Percentiles rank a stretch among this genome's conserved stretches.
Conservation (phyloP, 2,329 filamentous ascomycete species). For the Phialocephala subalpina region DNA sequence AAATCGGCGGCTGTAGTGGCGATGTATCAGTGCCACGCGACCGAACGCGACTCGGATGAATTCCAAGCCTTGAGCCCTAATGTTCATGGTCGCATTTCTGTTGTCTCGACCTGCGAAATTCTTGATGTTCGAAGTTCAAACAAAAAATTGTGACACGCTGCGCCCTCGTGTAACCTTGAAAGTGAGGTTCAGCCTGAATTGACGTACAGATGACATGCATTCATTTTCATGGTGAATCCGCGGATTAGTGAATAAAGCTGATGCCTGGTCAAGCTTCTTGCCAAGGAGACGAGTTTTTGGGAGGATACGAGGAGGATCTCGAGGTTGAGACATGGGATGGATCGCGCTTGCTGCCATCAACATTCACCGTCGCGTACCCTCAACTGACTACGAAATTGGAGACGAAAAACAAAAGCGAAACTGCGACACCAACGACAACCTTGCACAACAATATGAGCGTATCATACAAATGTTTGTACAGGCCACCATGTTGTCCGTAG, state of each 20-base stretch:
- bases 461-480: too few species aligned
- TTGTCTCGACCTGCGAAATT: background rate
- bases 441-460: background rate
- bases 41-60: background rate
- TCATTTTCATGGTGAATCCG: too few species aligned
- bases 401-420: background rate
- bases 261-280: background rate
- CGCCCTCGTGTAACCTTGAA: background rate
- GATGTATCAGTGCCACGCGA: background rate
- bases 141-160: background rate
- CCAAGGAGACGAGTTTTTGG: background rate
- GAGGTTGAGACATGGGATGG: background rate
- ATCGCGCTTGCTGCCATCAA: slow-evolving; percentile 1
- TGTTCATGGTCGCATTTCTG: background rate
- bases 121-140: background rate
- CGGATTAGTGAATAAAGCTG: too few species aligned
- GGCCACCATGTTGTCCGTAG: too few species aligned
- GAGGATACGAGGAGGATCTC: background rate
- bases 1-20: background rate
- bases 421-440: background rate
- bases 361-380: background rate
- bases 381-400: background rate
- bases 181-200: background rate
- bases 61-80: background rate
- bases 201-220: background rate